These are phyloP conservation scores for Trichosporon ovoides DNA, from an alignment of 1,284 basidiomycete species.

Conservation along the genomic window DNA sequence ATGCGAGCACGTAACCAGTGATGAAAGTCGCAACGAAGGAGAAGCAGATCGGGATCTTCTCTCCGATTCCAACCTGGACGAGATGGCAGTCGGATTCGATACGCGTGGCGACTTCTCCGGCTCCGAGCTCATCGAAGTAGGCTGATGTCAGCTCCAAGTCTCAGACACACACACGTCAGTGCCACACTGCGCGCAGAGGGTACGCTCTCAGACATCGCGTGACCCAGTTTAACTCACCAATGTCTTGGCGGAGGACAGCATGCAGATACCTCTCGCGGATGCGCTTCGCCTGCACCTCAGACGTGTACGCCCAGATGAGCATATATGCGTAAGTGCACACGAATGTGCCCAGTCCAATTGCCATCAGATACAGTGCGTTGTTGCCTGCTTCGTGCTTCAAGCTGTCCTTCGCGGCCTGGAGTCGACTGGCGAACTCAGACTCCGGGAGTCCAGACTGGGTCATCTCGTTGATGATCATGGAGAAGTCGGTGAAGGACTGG, in stretches of 20 bases:
- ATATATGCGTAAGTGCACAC: constrained; percentile 61
- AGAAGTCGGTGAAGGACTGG: constrained; percentile 42
- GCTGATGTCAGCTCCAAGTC: constrained; percentile 77
- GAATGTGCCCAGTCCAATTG: constrained; percentile 53
- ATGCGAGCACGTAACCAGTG: constrained; percentile 65
- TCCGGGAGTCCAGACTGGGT: background rate
- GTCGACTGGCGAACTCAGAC: constrained; percentile 7
- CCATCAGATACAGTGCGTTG: constrained; percentile 44
- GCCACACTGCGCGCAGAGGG: too few species aligned
- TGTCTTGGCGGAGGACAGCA: constrained; percentile 49
- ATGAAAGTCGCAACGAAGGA: constrained; percentile 55
- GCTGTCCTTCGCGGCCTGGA: constrained; percentile 23
- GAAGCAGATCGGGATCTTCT: constrained; percentile 63
- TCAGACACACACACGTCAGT: background rate
- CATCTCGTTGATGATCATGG: constrained; percentile 16
- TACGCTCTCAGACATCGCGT: too few species aligned
- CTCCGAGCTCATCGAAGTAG: constrained; percentile 88
- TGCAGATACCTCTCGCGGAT: constrained; percentile 51
- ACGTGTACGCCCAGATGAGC: constrained; percentile 81
- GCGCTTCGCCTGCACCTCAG: constrained; percentile 81
- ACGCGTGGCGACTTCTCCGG: constrained; percentile 90
- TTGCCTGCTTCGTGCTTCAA: constrained; percentile 36
- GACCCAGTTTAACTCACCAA: too few species aligned
- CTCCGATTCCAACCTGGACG: constrained; percentile 80
- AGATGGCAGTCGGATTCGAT: constrained; percentile 72